Percentiles rank a stretch among this genome's conserved stretches.
Evolutionary conservation across 768 basidiomycete genomes (phyloP).

Genomic region (Hydnomerulius pinastri): DNA sequence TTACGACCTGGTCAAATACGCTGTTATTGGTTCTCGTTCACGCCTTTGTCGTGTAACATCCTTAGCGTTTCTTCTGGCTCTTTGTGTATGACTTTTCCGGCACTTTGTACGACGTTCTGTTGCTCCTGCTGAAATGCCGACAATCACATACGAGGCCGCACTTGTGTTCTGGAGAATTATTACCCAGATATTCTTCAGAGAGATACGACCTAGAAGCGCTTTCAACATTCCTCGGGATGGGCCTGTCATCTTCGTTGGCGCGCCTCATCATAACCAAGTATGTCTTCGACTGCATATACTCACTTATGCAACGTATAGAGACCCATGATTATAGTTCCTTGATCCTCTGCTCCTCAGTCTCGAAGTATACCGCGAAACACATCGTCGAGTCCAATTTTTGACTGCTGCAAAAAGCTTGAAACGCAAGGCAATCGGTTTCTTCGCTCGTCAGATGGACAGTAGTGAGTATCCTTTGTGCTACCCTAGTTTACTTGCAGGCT

Average conservation of each 20-base stretch:
- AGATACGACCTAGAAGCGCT: constrained; percentile 90
- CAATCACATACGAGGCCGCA: constrained; percentile 63
- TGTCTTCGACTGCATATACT: constrained; percentile 16
- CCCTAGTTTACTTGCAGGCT: constrained; percentile 6
- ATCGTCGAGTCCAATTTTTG: constrained; percentile 80
- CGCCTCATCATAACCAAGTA: constrained; percentile 92
- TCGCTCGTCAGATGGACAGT: constrained; percentile 80
- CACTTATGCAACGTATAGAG: constrained; percentile 11
- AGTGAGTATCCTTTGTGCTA: constrained; percentile 51
- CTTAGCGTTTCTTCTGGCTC: neutral
- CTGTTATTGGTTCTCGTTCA: neutral
- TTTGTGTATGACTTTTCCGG: constrained; percentile 13
- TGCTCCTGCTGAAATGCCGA: constrained; percentile 20
- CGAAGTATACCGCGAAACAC: constrained; percentile 84
- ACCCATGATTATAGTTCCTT: constrained; percentile 66
- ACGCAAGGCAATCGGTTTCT: constrained; percentile 75
- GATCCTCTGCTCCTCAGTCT: constrained; percentile 85
- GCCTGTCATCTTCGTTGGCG: constrained; percentile 90
- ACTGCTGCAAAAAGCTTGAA: constrained; percentile 90
- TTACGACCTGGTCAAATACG: too few relatives aligned
- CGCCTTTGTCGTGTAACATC: neutral
- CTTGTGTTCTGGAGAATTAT: constrained; percentile 85
- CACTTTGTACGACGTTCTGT: constrained; percentile 6
- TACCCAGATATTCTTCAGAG: constrained; percentile 94
- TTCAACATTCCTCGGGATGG: constrained; percentile 92